Conservation (phyloP, 176 grass and related monocot genomes). For the Dactylis glomerata region DNA sequence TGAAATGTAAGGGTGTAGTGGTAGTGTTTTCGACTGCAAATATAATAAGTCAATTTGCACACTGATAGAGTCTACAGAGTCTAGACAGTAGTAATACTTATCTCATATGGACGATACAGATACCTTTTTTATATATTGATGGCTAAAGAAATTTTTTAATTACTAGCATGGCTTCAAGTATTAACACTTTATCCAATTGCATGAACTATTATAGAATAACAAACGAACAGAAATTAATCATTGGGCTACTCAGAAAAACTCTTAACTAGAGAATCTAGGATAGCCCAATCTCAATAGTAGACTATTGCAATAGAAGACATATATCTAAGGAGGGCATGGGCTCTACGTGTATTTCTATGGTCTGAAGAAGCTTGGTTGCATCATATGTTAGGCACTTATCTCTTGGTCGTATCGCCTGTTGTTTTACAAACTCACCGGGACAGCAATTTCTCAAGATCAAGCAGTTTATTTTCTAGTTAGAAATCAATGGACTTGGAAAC, state of each 20-base stretch:
- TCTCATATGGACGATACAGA: not conserved
- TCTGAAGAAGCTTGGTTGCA: conserved; percentile 9
- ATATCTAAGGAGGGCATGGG: not conserved
- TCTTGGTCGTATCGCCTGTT: not conserved
- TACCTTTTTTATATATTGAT: not conserved
- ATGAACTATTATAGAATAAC: conserved; percentile 5
- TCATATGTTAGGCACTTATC: conserved; percentile 7
- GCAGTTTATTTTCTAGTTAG: not conserved
- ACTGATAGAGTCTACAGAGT: not conserved
- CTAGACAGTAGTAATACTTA: not conserved
- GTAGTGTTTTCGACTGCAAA: not conserved
- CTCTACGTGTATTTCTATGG: not conserved
- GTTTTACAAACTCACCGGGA: not conserved
- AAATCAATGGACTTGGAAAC: not conserved
- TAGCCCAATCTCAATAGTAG: not conserved
- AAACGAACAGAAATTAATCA: conserved; percentile 4
- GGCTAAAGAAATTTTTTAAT: not conserved
- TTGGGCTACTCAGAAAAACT: not conserved
- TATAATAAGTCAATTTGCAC: not conserved
- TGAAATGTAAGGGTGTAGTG: conserved; percentile 6
- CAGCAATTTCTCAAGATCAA: conserved; percentile 7
- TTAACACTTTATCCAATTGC: not conserved
- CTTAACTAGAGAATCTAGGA: not conserved
- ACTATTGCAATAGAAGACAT: not conserved
- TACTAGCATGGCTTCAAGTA: not conserved